Percentiles rank a stretch among this genome's conserved stretches.
These are phyloP conservation scores for Crithidia thermophila DNA, from an alignment of 208 protist species.

Conservation along the genomic window DNA sequence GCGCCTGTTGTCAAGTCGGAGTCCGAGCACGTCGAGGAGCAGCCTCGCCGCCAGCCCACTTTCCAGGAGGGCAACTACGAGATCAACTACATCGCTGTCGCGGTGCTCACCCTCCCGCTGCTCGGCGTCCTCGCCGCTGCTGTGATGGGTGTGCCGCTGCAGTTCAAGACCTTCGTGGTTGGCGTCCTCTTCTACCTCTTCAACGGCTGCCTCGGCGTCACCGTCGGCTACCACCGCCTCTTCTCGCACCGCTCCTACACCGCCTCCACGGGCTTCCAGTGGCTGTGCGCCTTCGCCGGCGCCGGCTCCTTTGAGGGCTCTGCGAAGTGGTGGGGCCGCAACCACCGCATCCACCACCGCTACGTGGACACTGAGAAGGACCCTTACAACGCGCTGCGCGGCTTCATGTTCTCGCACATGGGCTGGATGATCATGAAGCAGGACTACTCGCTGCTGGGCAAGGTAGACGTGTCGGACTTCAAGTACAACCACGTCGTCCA, in stretches of 20 bases:
- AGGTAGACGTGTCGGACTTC: constrained; percentile 88
- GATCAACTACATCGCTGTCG: constrained; percentile 80
- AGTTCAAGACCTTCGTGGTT: constrained; percentile 75
- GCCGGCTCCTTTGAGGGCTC: constrained; percentile 92
- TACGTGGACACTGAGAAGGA: constrained; percentile 93
- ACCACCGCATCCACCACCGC: constrained; percentile 93
- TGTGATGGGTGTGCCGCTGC: constrained; percentile 55
- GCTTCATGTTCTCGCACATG: constrained; percentile 91
- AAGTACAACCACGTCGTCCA: constrained; percentile 83
- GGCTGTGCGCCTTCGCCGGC: constrained; percentile 79
- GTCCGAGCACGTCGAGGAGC: constrained; percentile 41
- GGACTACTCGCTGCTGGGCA: constrained; percentile 77
- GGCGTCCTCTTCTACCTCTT: constrained; percentile 76
- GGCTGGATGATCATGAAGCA: constrained; percentile 95
- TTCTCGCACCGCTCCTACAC: constrained; percentile 90
- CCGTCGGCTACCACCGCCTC: constrained; percentile 90
- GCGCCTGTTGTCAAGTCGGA: constrained; percentile 17
- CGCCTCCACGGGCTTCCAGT: constrained; percentile 56
- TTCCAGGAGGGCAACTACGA: constrained; percentile 70
- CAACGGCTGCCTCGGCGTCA: constrained; percentile 90
- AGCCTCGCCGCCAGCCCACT: constrained; percentile 45
- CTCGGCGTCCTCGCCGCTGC: constrained; percentile 32
- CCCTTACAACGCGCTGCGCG: constrained; percentile 90
- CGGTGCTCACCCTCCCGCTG: constrained; percentile 62
- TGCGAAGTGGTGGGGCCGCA: constrained; percentile 88